Evolutionary conservation across 441 rosid species (phyloP).

Genomic region (Isatis lusitanica): DNA sequence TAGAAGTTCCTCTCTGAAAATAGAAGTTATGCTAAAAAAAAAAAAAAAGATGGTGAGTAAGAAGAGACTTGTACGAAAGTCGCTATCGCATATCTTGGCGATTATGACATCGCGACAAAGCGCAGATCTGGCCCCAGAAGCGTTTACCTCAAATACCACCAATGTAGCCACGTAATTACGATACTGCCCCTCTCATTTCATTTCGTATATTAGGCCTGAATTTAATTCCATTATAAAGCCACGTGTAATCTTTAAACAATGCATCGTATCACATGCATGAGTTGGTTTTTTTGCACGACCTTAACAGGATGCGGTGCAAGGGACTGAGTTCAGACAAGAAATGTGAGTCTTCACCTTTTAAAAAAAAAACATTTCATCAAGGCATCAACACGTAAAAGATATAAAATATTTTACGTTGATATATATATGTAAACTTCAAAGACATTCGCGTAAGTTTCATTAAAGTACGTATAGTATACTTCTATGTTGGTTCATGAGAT

Average conservation of each 20-base stretch:
- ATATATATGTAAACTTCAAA: no score
- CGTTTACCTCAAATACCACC: constrained; percentile 34
- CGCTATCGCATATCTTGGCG: constrained; percentile 60
- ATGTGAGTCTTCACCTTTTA: no score
- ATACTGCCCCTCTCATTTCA: neutral
- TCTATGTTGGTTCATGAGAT: neutral
- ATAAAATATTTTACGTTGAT: no score
- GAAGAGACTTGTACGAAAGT: constrained; percentile 30
- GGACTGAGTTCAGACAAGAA: no score
- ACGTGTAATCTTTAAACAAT: neutral
- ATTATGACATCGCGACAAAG: constrained; percentile 55
- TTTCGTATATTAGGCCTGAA: neutral
- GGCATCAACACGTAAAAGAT: no score
- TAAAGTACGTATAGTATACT: no score
- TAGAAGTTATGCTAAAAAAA: neutral
- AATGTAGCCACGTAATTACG: neutral
- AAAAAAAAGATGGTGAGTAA: neutral
- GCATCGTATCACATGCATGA: no score
- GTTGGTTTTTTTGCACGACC: no score
- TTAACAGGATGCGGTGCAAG: no score
- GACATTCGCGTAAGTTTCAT: no score
- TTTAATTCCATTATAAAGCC: neutral
- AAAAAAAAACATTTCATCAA: no score
- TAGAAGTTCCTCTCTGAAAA: neutral
- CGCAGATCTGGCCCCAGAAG: constrained; percentile 51